A percentile compares a stretch with the other conserved stretches of the same genome.
Conservation (phyloP, 2,329 filamentous ascomycete species). For the Colletotrichum higginsianum region DNA sequence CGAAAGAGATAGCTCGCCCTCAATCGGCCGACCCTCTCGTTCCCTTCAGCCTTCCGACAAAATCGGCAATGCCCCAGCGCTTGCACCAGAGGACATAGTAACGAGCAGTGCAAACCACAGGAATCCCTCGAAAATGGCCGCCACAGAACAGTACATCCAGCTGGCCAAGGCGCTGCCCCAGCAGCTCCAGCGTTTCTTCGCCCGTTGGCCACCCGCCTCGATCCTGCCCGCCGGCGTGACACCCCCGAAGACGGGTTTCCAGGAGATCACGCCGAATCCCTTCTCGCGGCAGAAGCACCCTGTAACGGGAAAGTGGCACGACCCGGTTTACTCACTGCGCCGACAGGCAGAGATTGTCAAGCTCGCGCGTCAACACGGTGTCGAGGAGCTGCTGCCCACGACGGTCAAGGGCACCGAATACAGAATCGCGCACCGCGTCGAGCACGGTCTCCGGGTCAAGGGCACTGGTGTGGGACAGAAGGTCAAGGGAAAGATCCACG, state of each 20-base stretch:
- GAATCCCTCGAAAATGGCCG: slow-evolving; percentile 26
- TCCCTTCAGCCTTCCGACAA: slow-evolving; percentile 10
- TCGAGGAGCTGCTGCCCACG: slow-evolving; percentile 84
- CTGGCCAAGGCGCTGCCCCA: slow-evolving; percentile 82
- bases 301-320: slow-evolving; percentile 84
- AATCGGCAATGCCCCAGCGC: slow-evolving; percentile 7
- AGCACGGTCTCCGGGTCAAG: slow-evolving; percentile 87
- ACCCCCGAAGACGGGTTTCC: slow-evolving; percentile 65
- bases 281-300: slow-evolving; percentile 87
- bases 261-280: slow-evolving; percentile 77
- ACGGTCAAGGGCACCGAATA: slow-evolving; percentile 82
- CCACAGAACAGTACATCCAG: slow-evolving; percentile 58
- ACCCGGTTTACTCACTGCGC: slow-evolving; percentile 86
- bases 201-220: slow-evolving; percentile 84
- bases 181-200: slow-evolving; percentile 88
- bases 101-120: slow-evolving; percentile 17
- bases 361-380: slow-evolving; percentile 82
- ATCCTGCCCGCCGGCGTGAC: slow-evolving; percentile 65
- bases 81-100: slow-evolving; percentile 6
- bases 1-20: slow-evolving; percentile 1
- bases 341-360: slow-evolving; percentile 94
- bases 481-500: slow-evolving; percentile 96
- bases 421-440: slow-evolving; percentile 79
- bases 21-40: slow-evolving; percentile 8
- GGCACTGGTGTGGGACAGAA: slow-evolving; percentile 92